Percentiles rank a stretch among this genome's conserved stretches.
Evolutionary conservation across 176 grass and related monocot species (phyloP).

Genomic region (Chrysopogon serrulatus): DNA sequence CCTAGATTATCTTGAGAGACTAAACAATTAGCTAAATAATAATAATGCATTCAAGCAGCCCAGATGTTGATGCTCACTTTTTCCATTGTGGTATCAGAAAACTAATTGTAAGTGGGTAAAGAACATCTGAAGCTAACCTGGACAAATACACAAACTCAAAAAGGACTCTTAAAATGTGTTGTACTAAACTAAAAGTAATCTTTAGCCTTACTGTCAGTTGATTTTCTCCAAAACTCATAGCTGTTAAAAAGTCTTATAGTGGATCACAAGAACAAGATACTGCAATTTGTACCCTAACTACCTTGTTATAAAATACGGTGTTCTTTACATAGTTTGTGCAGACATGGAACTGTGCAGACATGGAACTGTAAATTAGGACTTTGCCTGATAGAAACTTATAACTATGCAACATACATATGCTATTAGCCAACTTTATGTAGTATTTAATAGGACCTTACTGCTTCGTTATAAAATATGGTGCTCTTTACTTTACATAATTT

Average conservation of each 20-base stretch:
- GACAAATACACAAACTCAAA: neutral
- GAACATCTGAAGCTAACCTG: neutral
- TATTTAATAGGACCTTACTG: no score
- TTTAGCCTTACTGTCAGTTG: conserved; percentile 1
- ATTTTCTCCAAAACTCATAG: neutral
- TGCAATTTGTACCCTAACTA: conserved; percentile 9
- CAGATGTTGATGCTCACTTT: neutral
- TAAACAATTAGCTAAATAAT: neutral
- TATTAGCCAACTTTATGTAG: conserved; percentile 9
- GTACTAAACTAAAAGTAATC: neutral
- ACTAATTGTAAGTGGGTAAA: conserved; percentile 8
- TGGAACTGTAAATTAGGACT: conserved; percentile 12
- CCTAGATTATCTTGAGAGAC: neutral
- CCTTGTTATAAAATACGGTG: conserved; percentile 1
- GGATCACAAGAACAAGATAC: conserved; percentile 5
- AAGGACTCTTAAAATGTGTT: neutral
- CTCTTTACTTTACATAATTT: conserved; percentile 17
- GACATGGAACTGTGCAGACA: neutral
- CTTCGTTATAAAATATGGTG: conserved; percentile 3
- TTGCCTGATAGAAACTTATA: conserved; percentile 7
- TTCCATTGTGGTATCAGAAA: neutral
- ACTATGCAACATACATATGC: neutral
- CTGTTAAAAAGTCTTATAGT: neutral
- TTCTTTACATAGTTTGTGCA: conserved; percentile 10
- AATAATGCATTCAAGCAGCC: neutral